Evolutionary conservation across 2,329 filamentous ascomycete genomes (phyloP).

Genomic region (Phyllosticta ampelicida): DNA sequence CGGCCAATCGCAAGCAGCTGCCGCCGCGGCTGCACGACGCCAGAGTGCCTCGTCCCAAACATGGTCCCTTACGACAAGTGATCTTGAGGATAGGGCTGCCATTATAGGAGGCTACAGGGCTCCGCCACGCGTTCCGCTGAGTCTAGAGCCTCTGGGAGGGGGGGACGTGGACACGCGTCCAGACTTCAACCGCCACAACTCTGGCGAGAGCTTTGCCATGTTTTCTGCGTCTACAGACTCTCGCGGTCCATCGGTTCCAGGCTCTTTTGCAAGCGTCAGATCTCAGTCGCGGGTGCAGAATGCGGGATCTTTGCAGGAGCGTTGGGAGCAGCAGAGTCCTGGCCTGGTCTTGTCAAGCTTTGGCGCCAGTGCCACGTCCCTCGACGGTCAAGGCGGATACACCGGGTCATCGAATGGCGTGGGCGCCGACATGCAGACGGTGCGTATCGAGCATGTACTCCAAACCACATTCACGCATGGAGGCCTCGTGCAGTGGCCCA

Average conservation of each 20-base stretch:
- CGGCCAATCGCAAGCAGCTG: conserved; percentile 1
- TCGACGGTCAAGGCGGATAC: conserved; percentile 6
- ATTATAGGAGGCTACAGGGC: conserved; percentile 36
- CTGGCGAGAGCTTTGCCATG: conserved; percentile 52
- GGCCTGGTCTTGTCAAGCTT: conserved; percentile 22
- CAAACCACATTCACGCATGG: neutral
- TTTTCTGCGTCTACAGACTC: conserved; percentile 53
- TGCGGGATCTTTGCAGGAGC: conserved; percentile 19
- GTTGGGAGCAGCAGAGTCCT: conserved; percentile 17
- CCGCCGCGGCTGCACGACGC: conserved; percentile 1
- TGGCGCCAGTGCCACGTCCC: conserved; percentile 15
- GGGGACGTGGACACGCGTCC: conserved; percentile 26
- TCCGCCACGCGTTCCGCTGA: conserved; percentile 39
- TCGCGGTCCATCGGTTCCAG: conserved; percentile 39
- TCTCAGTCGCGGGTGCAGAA: conserved; percentile 17
- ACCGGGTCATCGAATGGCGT: conserved; percentile 4
- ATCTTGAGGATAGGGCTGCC: conserved; percentile 28
- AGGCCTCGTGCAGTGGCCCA: conserved; percentile 1
- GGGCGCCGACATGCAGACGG: conserved; percentile 10
- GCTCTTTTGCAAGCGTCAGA: conserved; percentile 35
- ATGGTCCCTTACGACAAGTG: conserved; percentile 19
- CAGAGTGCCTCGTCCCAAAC: conserved; percentile 4
- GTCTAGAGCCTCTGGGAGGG: conserved; percentile 34
- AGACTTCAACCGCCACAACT: conserved; percentile 41
- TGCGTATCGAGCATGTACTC: conserved; percentile 2